Conservation (phyloP, 495 filamentous ascomycete genomes). For the Hamigera avellanea region DNA sequence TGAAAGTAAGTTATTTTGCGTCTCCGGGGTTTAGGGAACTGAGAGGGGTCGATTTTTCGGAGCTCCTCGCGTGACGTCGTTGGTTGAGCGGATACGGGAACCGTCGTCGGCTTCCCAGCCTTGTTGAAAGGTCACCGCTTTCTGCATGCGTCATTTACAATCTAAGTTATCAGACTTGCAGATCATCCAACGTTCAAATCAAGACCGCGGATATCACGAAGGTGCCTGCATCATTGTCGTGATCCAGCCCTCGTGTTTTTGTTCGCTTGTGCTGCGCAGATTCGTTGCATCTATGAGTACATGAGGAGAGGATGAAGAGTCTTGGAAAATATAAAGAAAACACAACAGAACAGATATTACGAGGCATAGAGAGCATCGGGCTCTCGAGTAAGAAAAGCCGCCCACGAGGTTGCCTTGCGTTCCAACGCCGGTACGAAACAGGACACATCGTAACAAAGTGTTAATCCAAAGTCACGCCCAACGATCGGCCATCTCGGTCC, state of each 20-base stretch:
- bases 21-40: too few relatives aligned
- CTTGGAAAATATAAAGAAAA: conserved; percentile 12
- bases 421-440: conserved; percentile 2
- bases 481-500: conserved; percentile 1
- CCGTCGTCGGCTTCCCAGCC: too few relatives aligned
- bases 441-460: background rate
- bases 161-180: background rate
- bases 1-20: too few relatives aligned
- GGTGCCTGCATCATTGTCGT: too few relatives aligned
- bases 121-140: conserved; percentile 3
- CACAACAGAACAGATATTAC: conserved; percentile 1
- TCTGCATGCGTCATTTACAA: conserved; percentile 13
- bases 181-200: background rate
- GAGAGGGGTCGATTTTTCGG: conserved; percentile 9
- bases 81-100: conserved; percentile 15
- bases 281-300: conserved; percentile 22
- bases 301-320: conserved; percentile 15
- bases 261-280: conserved; percentile 4
- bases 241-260: too few relatives aligned
- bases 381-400: conserved; percentile 12
- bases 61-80: conserved; percentile 36
- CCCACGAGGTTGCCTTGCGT: conserved; percentile 12
- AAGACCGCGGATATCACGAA: background rate
- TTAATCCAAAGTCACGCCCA: background rate
- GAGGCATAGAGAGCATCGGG: conserved; percentile 12